Evolutionary conservation across 1,284 basidiomycete species (phyloP), one percentile per base, ranked within the genome.

Genomic region (Cryptococcus floricola): DNA sequence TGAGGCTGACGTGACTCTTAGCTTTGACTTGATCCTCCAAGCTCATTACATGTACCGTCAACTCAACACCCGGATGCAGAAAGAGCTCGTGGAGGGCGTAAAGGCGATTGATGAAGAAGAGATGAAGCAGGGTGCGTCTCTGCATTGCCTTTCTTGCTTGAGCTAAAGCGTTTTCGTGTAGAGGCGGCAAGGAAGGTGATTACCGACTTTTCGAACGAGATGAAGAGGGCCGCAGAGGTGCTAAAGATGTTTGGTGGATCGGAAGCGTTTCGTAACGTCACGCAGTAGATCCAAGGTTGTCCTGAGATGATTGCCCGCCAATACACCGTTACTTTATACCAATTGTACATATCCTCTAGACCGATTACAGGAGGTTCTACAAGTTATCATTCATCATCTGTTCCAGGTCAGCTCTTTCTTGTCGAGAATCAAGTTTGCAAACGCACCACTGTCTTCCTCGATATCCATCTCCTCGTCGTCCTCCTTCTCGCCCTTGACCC

Each of bases 361-460:
- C 31, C 7, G 31, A 34, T 34, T 34, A 34, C 31, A 34, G 31
- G 31, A 34, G 7, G 31, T 34, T 34, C 31, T 34, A 34, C 31
- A 34, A 34, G 31, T 34, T 34, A 34, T 34, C 2, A 34, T 34
- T 34, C 46, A 48, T 48, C 19, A 37, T 41, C 27, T 50, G 10
- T 10, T 3, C 6, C 31, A 34, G 7, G 31, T 34, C 31, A 34
- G 31, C 31, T 34, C 31, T 6, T 34, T 10, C 7, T 34, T 34
- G 7, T 8, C 31, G 10, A 34, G 10, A 0, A 34, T 34, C 7
- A 6, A 34, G 31, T 10, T 28, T 19, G 7, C 12, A 14, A 39
- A 68, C 69, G 56, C 58, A 67, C 69, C 75, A 48, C 75, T 73
- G 53, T 76, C 74, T 66, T 71, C 68, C 56, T 75, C 74, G 60